Evolutionary conservation across 169 alveolate species (phyloP).

Genomic region (Plasmodium gallinaceum): DNA sequence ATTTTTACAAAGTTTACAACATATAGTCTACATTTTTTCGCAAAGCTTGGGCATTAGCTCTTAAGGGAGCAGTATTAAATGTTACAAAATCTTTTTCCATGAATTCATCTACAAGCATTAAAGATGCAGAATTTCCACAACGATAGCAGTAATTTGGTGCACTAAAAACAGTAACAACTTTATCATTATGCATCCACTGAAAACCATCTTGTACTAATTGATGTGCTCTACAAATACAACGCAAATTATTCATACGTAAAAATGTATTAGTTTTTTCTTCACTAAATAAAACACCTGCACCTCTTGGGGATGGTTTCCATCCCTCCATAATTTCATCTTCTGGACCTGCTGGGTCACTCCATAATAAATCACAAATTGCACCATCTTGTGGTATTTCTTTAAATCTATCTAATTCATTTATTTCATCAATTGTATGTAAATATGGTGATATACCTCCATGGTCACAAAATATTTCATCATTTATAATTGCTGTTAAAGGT

Average conservation of each 20-base stretch:
- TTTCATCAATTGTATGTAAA: slow-evolving; percentile 94
- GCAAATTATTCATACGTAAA: slow-evolving; percentile 93
- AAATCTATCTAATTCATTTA: slow-evolving; percentile 87
- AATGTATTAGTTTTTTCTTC: slow-evolving; percentile 94
- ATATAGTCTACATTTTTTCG: slow-evolving; percentile 45
- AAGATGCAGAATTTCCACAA: slow-evolving; percentile 96
- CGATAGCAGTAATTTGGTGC: slow-evolving; percentile 98
- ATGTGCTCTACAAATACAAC: slow-evolving; percentile 97
- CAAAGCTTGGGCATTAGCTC: slow-evolving; percentile 69
- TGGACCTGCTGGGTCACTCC: slow-evolving; percentile 98
- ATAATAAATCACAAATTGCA: slow-evolving; percentile 98
- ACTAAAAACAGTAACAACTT: slow-evolving; percentile 95
- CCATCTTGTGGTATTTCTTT: slow-evolving; percentile 98
- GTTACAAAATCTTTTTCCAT: slow-evolving; percentile 90
- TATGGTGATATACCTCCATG: slow-evolving; percentile 99
- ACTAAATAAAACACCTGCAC: slow-evolving; percentile 99
- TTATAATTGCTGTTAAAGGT: slow-evolving; percentile 97
- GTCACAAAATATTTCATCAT: slow-evolving; percentile 94
- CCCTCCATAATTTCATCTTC: slow-evolving; percentile 88
- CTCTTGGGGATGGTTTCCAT: slow-evolving; percentile 97
- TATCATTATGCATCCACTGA: slow-evolving; percentile 92
- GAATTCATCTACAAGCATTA: slow-evolving; percentile 96
- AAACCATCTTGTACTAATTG: slow-evolving; percentile 96
- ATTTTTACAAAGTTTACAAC: slow-evolving; percentile 11
- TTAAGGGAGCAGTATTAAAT: slow-evolving; percentile 92